Conservation (phyloP, 2,329 filamentous ascomycete species). For the Endothia cerciana region DNA sequence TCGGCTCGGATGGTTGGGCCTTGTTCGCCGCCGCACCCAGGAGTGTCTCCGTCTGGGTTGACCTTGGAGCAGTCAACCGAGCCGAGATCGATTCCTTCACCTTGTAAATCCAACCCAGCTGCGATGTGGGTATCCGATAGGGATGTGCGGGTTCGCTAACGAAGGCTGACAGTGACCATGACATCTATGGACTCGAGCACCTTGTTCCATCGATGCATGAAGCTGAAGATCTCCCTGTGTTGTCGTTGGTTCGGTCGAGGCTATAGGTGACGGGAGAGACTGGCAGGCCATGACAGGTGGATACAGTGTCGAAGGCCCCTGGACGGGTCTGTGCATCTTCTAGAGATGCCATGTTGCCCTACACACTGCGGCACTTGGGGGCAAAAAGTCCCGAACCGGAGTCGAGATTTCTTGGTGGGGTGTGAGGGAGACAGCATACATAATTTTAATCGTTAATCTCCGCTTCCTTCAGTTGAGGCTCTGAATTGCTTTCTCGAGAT, state of each 20-base stretch:
- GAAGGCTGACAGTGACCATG: constrained; percentile 9
- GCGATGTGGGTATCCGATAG: neutral
- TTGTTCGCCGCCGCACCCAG: constrained; percentile 57
- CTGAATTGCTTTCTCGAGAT: neutral
- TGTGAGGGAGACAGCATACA: neutral
- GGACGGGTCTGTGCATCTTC: neutral
- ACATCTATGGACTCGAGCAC: constrained; percentile 18
- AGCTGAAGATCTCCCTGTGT: neutral
- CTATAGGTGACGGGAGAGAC: neutral
- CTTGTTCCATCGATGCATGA: neutral
- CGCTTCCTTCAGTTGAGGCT: neutral
- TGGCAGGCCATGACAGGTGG: neutral
- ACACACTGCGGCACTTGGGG: neutral
- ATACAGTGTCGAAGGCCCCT: neutral
- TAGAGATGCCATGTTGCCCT: neutral
- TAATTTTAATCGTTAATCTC: constrained; percentile 1
- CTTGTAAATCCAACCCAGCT: neutral
- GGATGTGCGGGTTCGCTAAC: neutral
- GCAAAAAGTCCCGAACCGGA: neutral
- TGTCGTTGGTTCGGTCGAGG: constrained; percentile 6
- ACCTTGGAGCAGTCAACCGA: constrained; percentile 33
- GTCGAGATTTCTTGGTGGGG: neutral
- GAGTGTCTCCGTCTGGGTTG: constrained; percentile 66
- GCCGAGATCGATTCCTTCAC: constrained; percentile 23
- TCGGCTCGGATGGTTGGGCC: constrained; percentile 63